Conservation (phyloP, 495 filamentous ascomycete genomes). For the Xylaria curta region DNA sequence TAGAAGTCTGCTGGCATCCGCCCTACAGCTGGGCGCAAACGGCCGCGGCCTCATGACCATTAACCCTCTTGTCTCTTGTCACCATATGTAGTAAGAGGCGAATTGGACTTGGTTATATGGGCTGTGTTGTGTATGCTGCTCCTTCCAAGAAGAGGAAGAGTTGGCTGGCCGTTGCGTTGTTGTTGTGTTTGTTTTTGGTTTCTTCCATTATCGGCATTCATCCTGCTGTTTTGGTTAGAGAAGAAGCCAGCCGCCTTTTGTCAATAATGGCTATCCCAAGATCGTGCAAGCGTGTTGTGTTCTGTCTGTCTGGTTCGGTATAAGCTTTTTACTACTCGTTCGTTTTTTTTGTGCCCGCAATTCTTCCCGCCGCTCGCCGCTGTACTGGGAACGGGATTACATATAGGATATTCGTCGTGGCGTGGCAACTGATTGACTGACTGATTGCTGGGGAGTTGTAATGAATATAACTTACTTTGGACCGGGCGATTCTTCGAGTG, state of each 20-base stretch:
- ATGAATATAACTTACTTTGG: slow-evolving; percentile 6
- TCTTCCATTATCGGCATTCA: not conserved
- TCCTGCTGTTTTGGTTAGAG: slow-evolving; percentile 4
- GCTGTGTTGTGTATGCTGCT: not conserved
- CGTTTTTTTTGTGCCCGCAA: slow-evolving; percentile 10
- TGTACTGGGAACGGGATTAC: slow-evolving; percentile 12
- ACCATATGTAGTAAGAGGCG: slow-evolving; percentile 21
- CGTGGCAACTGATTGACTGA: not conserved
- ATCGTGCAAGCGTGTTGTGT: slow-evolving; percentile 16
- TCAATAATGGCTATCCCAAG: slow-evolving; percentile 5
- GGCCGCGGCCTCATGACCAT: not conserved
- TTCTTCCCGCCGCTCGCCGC: not conserved
- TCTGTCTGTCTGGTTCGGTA: slow-evolving; percentile 8
- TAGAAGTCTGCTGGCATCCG: slow-evolving; percentile 48
- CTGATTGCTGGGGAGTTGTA: slow-evolving; percentile 2
- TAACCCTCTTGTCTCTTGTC: not conserved
- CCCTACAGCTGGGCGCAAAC: not conserved
- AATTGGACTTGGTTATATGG: not conserved
- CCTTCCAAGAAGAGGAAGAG: not conserved
- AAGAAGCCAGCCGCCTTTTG: not conserved
- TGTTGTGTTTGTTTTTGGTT: slow-evolving; percentile 8
- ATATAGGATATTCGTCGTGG: slow-evolving; percentile 16
- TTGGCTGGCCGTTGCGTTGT: not conserved
- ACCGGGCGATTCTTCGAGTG: not conserved
- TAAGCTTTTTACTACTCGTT: slow-evolving; percentile 23